Base-by-base conservation (phyloP, 2,329 filamentous ascomycete species). In the Ascosphaera pollenicola region DNA sequence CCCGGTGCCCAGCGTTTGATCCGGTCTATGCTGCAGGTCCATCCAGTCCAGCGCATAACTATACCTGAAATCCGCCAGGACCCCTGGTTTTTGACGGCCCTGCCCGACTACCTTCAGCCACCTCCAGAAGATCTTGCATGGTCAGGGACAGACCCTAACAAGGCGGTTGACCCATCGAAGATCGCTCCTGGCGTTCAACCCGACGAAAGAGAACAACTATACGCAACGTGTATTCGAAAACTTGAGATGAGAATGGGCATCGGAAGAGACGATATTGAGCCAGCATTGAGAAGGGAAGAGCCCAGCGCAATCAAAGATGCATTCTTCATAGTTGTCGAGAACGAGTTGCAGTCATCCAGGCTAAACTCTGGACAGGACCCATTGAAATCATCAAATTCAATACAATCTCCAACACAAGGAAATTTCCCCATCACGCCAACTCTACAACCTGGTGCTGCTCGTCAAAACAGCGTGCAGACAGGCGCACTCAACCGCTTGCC, bases 211-310 rank as follows among this genome's bases (percentile, higher is more conserved):
- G 81, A 92, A 59, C 83, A 84, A 59, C 70, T 98, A 19, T 85
- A 95, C 54, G 75, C 89, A 43, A 78, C 83, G 47, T 87, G 95
- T 3, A 87, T 92, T 4, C 79, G 85, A 43, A 95, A 95, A 64
- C 78, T 98, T 39, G 89, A 87, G 51, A 89, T 87, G 61, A 94
- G 84, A 1, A 95, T 98, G 85, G 89, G 89, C 43, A 98, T 98
- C 54, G 84, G 79, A 28, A 87, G 82, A 55, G 78, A 78, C 44
- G 89, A 98, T 62, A 87, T 98, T 39, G 80, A 94, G 54, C 89
- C 95, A 57, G 87, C 89, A 17, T 64, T 98, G 45, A 78, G 79
- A 51, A 84, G 83, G 41, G 75, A 89, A 39, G 89, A 98, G 55
- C 89, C 89, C 10, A 95, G 85, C 42, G 85, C 89, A 8, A 94